Conservation (phyloP, 495 filamentous ascomycete genomes). For the Penicillium egyptiacum region DNA sequence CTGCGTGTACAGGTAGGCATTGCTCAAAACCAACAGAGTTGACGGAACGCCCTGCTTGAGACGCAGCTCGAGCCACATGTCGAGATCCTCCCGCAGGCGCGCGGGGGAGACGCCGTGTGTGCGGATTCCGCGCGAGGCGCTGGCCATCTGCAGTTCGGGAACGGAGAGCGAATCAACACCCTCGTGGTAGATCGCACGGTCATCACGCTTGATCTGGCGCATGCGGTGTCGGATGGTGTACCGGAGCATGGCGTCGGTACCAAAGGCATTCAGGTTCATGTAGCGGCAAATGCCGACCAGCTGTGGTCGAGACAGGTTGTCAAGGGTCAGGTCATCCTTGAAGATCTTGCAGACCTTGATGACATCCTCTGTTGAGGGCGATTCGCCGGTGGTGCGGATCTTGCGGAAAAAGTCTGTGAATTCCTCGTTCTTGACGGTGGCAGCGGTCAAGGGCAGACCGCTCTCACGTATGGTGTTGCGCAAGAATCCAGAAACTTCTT, state of each 20-base stretch:
- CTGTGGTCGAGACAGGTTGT: slow-evolving; percentile 95
- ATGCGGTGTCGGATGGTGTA: slow-evolving; percentile 97
- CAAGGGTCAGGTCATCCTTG: slow-evolving; percentile 95
- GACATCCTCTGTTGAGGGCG: slow-evolving; percentile 83
- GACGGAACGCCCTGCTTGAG: slow-evolving; percentile 91
- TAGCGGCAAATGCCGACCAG: slow-evolving; percentile 97
- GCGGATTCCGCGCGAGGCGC: slow-evolving; percentile 85
- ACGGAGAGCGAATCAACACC: slow-evolving; percentile 92
- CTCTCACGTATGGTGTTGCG: slow-evolving; percentile 89
- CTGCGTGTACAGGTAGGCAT: slow-evolving; percentile 92
- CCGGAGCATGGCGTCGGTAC: slow-evolving; percentile 94
- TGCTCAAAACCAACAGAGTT: slow-evolving; percentile 92
- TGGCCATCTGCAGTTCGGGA: slow-evolving; percentile 87
- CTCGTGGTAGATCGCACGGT: slow-evolving; percentile 91
- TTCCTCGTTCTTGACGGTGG: slow-evolving; percentile 87
- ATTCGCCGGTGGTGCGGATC: slow-evolving; percentile 85
- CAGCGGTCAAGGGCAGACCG: slow-evolving; percentile 80
- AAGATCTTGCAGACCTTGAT: slow-evolving; percentile 99
- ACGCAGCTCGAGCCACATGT: slow-evolving; percentile 92
- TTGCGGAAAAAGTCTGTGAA: slow-evolving; percentile 99
- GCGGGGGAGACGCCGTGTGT: slow-evolving; percentile 88
- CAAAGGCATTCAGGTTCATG: slow-evolving; percentile 96
- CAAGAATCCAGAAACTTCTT: slow-evolving; percentile 91
- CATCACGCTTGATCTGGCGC: slow-evolving; percentile 98
- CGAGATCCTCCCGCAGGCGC: slow-evolving; percentile 83